A percentile compares a stretch with the other conserved stretches of the same genome.
Evolutionary conservation across 108 stramenopile species (phyloP).

Genomic region (Pseudonitzschia multiseries): DNA sequence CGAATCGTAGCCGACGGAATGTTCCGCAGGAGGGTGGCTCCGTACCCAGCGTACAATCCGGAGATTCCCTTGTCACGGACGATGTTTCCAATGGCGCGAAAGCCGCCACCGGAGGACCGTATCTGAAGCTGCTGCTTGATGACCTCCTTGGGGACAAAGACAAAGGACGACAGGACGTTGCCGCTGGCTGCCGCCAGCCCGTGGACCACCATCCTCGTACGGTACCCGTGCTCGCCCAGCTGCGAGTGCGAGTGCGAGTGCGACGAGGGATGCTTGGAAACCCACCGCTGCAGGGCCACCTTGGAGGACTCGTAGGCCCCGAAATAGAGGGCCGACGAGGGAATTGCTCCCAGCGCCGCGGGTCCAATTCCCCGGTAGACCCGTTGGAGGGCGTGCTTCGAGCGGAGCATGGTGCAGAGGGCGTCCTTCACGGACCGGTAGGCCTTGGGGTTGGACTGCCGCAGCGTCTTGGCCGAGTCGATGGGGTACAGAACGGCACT

Average conservation of each 20-base stretch:
- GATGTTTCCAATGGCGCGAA: conserved; percentile 13
- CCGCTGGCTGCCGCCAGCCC: conserved; percentile 67
- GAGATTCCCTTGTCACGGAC: conserved; percentile 41
- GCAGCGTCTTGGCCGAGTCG: conserved; percentile 51
- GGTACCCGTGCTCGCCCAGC: background rate
- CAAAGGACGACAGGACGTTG: conserved; percentile 54
- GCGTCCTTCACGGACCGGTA: conserved; percentile 30
- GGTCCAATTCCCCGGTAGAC: conserved; percentile 55
- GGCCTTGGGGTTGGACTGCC: conserved; percentile 39
- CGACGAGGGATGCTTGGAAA: conserved; percentile 16
- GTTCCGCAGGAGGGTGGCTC: conserved; percentile 66
- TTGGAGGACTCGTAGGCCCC: conserved; percentile 71
- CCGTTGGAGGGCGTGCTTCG: conserved; percentile 2
- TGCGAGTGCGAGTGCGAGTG: too few relatives aligned
- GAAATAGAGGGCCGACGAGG: conserved; percentile 79
- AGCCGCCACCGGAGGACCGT: background rate
- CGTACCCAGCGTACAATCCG: conserved; percentile 63
- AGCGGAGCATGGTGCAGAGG: conserved; percentile 13
- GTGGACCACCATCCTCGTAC: conserved; percentile 36
- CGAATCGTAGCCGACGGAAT: conserved; percentile 69
- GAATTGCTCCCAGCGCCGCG: conserved; percentile 64
- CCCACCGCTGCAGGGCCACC: conserved; percentile 9
- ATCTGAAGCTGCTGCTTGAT: conserved; percentile 70
- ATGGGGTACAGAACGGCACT: conserved; percentile 44
- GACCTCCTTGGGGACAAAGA: conserved; percentile 81